A percentile compares a stretch with the other conserved stretches of the same genome.
Evolutionary conservation across 345 rosid species (phyloP).

Genomic region (Geranium brycei): DNA sequence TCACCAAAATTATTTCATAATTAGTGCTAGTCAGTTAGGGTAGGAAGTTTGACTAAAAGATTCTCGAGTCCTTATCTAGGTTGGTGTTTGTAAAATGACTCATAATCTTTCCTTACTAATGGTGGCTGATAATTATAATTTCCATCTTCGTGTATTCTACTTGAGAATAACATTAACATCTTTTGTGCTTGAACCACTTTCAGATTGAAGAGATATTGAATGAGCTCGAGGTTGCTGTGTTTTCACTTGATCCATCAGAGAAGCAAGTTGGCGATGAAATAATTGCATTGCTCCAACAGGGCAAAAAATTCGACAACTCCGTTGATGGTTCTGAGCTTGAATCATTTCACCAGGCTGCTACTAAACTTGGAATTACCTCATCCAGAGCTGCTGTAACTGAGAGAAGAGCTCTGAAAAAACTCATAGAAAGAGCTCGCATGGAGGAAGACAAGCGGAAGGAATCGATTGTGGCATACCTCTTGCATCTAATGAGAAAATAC

Average conservation of each 20-base stretch:
- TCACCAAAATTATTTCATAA: too few relatives aligned
- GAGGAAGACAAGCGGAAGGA: constrained; percentile 98
- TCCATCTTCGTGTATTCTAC: too few relatives aligned
- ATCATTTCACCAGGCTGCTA: constrained; percentile 75
- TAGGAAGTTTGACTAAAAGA: too few relatives aligned
- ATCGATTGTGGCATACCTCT: constrained; percentile 84
- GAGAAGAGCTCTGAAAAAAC: constrained; percentile 86
- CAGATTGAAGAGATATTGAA: constrained; percentile 73
- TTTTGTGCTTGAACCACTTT: constrained; percentile 1
- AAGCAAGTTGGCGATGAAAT: constrained; percentile 93
- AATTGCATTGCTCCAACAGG: constrained; percentile 74
- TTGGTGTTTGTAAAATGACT: too few relatives aligned
- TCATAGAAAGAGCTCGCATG: constrained; percentile 73
- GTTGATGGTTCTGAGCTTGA: constrained; percentile 71
- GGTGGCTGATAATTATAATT: too few relatives aligned
- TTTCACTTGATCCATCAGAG: constrained; percentile 61
- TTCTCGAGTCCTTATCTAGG: too few relatives aligned
- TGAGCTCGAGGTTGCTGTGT: constrained; percentile 56
- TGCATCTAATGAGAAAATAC: constrained; percentile 88
- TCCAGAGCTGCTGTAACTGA: constrained; percentile 83
- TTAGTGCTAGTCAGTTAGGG: too few relatives aligned
- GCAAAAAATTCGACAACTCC: constrained; percentile 53
- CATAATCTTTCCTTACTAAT: too few relatives aligned
- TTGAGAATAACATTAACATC: too few relatives aligned
- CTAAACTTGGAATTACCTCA: constrained; percentile 65